Evolutionary conservation across 108 stramenopile genomes (phyloP), one percentile per base, ranked within the genome.

Genomic region (Poteriospumella lacustris): DNA sequence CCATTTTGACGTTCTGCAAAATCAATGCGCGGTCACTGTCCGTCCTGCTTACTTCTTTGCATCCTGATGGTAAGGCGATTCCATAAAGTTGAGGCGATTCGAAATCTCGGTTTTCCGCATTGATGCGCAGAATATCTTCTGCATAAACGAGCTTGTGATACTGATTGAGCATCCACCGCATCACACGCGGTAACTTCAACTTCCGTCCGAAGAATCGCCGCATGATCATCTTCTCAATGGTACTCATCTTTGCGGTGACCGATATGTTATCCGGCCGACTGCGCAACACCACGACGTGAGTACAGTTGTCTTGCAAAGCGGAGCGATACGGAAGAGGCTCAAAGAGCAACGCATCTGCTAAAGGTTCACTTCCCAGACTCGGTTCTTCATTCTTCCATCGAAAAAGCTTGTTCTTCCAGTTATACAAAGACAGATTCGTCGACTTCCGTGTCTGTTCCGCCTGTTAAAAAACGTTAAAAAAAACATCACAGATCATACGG

Each of bases 291-390:
- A 96, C 59, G 19, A 94, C 91, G 85, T 96, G 92, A 9, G 93
- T 95, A 15, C 92, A 94, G 1, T 92, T 92, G n/a, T 95, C 94
- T 26, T 81, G 58, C n/a, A 91, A 52, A 0, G 96, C 94, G 3
- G 90, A 62, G 34, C 85, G 83, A 79, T 91, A 95, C 19, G 96
- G 96, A 39, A 96, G 76, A 2, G 96, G 93, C 79, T 91, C 92
- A 77, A 89, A 94, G 0, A 96, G 44, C 68, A 96, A 78, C 0
- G 96, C 93, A 79, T 96, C 96, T 43, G 91, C 94, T 68, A 94
- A 60, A 2, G 94, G 93, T 70, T 94, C 92, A 60, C 86, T 83
- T 12, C 84, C 85, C 56, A 79, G 79, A 34, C 84, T 72, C 26
- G 80, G 39, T 68, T 84, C 80, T 60, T 90, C 91, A 26, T 79